Evolutionary conservation across 2,329 filamentous ascomycete species (phyloP), one percentile per base, ranked within the genome.

Genomic region (Ceratocystis diversiconidia): DNA sequence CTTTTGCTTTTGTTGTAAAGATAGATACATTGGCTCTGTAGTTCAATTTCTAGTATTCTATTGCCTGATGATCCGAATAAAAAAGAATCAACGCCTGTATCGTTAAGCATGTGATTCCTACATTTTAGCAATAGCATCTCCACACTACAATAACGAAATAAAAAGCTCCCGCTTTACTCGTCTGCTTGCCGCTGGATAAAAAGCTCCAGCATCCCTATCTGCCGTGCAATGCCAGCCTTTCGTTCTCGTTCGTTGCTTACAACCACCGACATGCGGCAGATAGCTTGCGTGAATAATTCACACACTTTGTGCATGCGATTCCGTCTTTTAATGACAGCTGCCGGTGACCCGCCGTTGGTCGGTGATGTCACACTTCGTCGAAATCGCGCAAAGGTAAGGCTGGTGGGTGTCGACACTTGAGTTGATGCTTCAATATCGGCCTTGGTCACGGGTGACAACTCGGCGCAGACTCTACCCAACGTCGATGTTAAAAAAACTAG

Each of bases 401-500:
- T 69, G 28, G 43, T 55, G 15, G 62, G 30, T 19, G 46, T 61
- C n/a, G 66, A 32, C 22, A 36, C 48, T 43, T 52, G 65, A 12
- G 61, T 32, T 67, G 48, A 66, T 41, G 67, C 68, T 46, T 61
- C 65, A 57, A 30, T 17, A 65, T n/a, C 63, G 60, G 50, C 67
- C 48, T 61, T 52, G 3, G 61, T 67, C 22, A 67, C 60, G 1
- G 70, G 80, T 50, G 72, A 73, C 5, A 85, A 73, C 65, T 85
- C 82, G 0, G 76, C 73, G 1, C 79, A 76, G 1, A 83, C 75
- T 3, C 79, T 78, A 1, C 79, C 76, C 0, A 96, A 79, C 75
- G 91, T 92, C 7, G 89, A 85, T 0, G 87, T 90, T 17, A 96
- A 77, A 69, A 96, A 91, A 1, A 95, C 88, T 71, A 96, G 95